These are phyloP conservation scores for Lantana camara DNA, from an alignment of 257 asterid species.

Conservation along the genomic window DNA sequence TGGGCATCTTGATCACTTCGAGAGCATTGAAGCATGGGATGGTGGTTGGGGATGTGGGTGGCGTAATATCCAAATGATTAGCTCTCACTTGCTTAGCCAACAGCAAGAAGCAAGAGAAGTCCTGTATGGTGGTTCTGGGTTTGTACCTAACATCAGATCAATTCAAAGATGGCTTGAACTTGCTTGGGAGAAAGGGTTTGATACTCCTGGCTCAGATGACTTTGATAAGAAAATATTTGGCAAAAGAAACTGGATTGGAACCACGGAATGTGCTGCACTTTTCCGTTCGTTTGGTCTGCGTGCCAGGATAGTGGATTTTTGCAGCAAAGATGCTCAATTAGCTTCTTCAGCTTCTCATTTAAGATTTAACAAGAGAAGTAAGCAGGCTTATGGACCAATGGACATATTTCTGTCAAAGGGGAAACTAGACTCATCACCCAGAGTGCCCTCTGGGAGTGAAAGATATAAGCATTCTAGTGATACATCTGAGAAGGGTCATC, in stretches of 20 bases:
- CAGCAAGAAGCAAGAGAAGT: constrained; percentile 56
- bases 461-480: constrained; percentile 21
- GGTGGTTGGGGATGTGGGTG: constrained; percentile 98
- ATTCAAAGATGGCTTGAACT: constrained; percentile 86
- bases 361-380: constrained; percentile 33
- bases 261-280: constrained; percentile 92
- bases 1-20: constrained; percentile 79
- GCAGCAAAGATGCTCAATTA: constrained; percentile 39
- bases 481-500: constrained; percentile 49
- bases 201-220: constrained; percentile 63
- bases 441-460: constrained; percentile 30
- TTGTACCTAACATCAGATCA: constrained; percentile 74
- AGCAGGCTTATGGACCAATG: constrained; percentile 78
- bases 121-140: constrained; percentile 82
- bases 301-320: constrained; percentile 80
- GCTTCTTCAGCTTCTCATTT: constrained; percentile 16
- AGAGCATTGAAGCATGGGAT: constrained; percentile 58
- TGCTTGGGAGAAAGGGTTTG: constrained; percentile 89
- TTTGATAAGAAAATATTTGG: constrained; percentile 66
- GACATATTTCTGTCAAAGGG: constrained; percentile 60
- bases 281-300: constrained; percentile 86
- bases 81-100: constrained; percentile 75
- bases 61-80: constrained; percentile 97
- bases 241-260: constrained; percentile 80
- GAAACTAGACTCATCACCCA: constrained; percentile 32